Percentiles rank a stretch among this genome's conserved stretches.
Conservation (phyloP, 768 basidiomycete genomes). For the Solioccasus polychromus region DNA sequence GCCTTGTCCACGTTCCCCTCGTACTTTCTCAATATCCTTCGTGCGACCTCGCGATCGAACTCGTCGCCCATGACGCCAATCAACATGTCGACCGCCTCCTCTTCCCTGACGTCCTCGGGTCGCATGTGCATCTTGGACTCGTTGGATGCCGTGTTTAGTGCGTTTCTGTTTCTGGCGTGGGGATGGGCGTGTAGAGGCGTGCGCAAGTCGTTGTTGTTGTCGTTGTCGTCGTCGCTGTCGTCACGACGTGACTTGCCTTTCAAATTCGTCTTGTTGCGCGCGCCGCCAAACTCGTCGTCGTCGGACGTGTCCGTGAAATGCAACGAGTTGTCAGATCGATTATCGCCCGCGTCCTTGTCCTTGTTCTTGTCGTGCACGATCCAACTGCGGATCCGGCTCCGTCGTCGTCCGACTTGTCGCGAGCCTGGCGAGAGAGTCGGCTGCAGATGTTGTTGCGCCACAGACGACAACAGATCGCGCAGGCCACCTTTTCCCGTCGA, state of each 20-base stretch:
- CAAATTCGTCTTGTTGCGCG: no score
- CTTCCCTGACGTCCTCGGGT: slow-evolving; percentile 28
- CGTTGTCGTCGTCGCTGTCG: no score
- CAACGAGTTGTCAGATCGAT: slow-evolving; percentile 11
- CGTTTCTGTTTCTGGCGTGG: not conserved
- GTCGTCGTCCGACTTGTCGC: slow-evolving; percentile 8
- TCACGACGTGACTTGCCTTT: no score
- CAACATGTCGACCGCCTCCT: slow-evolving; percentile 33
- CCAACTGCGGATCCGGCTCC: slow-evolving; percentile 17
- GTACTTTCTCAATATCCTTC: slow-evolving; percentile 57
- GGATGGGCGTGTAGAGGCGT: not conserved
- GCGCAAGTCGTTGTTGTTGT: not conserved
- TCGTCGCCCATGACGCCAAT: slow-evolving; percentile 38
- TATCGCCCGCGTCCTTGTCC: not conserved
- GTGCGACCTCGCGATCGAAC: slow-evolving; percentile 44
- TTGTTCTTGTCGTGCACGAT: slow-evolving; percentile 7
- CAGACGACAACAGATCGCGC: slow-evolving; percentile 21
- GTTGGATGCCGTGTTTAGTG: no score
- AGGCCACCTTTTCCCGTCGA: slow-evolving; percentile 1
- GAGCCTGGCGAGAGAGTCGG: no score
- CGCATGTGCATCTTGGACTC: slow-evolving; percentile 15
- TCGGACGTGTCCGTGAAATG: slow-evolving; percentile 15
- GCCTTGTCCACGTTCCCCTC: slow-evolving; percentile 58
- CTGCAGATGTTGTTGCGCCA: slow-evolving; percentile 25
- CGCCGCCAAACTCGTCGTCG: slow-evolving; percentile 11